Base-by-base conservation (phyloP, 306 rosid species). In the Boehmeria nivea region DNA sequence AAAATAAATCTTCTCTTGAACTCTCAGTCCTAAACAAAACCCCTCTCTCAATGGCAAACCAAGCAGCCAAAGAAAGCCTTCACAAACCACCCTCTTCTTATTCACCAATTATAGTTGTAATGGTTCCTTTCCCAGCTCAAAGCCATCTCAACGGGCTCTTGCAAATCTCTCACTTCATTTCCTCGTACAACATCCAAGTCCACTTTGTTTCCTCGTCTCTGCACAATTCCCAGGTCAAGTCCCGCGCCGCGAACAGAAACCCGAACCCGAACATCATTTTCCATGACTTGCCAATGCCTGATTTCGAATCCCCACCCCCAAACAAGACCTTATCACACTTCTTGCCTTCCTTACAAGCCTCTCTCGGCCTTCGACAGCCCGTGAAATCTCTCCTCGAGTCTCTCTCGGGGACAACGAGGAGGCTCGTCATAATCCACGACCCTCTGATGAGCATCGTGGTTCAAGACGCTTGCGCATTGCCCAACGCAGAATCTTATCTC, bases 141-240 rank as follows among this genome's bases (percentile, higher is more conserved):
- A 31, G 64, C 64, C 64, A 59, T 43, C 51, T 45, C 12, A 59
- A 43, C 64, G 52, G 43, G 42, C 53, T 59, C 19, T 28, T 59
- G 5, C 42, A 43, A 2, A 42, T 59, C 53, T 27, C 53, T 6
- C 42, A 18, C 17, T 6, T 44, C 5, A 27, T 59, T 12, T 43
- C 43, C 51, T 43, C 64, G 15, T 17, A 43, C 40, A 43, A 25
- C 62, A 15, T 43, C 12, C 24, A 10, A 17, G 40, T 59, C 20
- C 53, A 59, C 40, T 43, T 8, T 9, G 25, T 27, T 24, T 19
- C 43, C 16, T 21, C 20, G 10, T 15, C 50, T 8, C 13, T 24
- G 36, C 50, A 57, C 33, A 42, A 21, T 11, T 14, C 48, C 12
- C 62, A 57, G 7, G 37, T 25, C 62, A 57, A 31, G 20, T 15